Evolutionary conservation across 2,329 filamentous ascomycete genomes (phyloP).

Genomic region (Xylariaceae sp.): DNA sequence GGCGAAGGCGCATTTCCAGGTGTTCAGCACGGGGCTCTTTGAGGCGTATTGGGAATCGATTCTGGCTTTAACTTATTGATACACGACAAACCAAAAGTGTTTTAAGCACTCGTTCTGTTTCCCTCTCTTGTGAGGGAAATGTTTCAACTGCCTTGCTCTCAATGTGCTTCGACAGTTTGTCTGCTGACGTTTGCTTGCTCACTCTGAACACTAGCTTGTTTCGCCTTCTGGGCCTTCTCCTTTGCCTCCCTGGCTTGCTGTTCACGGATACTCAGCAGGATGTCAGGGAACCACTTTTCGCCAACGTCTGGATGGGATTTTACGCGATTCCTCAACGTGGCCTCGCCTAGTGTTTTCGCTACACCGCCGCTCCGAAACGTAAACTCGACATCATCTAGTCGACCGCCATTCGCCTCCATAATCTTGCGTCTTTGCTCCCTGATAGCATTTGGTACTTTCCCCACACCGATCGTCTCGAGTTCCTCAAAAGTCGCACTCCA

Average conservation of each 20-base stretch:
- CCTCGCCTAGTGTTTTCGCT: slow-evolving; percentile 69
- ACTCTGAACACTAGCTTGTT: slow-evolving; percentile 2
- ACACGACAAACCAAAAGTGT: slow-evolving; percentile 10
- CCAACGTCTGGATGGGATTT: slow-evolving; percentile 87
- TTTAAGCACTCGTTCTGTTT: background rate
- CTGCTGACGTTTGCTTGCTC: slow-evolving; percentile 22
- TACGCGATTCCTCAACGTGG: slow-evolving; percentile 75
- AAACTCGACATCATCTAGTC: slow-evolving; percentile 76
- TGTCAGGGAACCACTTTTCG: slow-evolving; percentile 71
- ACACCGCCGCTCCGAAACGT: slow-evolving; percentile 69
- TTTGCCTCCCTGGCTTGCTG: slow-evolving; percentile 47
- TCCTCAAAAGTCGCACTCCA: slow-evolving; percentile 75
- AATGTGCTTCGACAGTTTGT: slow-evolving; percentile 37
- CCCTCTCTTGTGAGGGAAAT: background rate
- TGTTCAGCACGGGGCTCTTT: slow-evolving; percentile 15
- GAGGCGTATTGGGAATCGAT: slow-evolving; percentile 14
- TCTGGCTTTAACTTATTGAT: slow-evolving; percentile 18
- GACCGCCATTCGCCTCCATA: slow-evolving; percentile 48
- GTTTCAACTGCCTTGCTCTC: slow-evolving; percentile 9
- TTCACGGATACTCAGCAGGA: slow-evolving; percentile 51
- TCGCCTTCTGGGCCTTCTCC: slow-evolving; percentile 21
- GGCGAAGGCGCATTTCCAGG: slow-evolving; percentile 22
- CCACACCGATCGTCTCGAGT: slow-evolving; percentile 58
- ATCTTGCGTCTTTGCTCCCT: slow-evolving; percentile 56
- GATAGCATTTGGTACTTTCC: slow-evolving; percentile 56